phyloP scores from a whole-genome alignment of 352 stramenopile species.

The Globisporangium radiosum region DNA sequence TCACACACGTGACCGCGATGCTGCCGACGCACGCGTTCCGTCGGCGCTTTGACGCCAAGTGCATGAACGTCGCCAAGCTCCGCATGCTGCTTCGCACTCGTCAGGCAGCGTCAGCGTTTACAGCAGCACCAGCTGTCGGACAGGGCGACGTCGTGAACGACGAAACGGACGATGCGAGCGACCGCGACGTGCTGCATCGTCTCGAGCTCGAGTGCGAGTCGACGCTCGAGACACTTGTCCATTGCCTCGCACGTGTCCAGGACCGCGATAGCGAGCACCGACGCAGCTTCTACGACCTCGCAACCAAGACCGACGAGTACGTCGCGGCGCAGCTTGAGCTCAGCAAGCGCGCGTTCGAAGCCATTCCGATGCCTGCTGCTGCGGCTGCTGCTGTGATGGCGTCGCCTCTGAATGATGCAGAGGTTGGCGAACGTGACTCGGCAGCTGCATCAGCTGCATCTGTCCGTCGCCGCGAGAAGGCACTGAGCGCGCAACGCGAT shows the following conservation, averaged over 20 bases:
- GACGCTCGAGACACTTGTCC: conserved; percentile 46
- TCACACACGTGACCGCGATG: conserved; percentile 47
- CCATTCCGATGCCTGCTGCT: conserved; percentile 25
- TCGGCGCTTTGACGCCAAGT: conserved; percentile 42
- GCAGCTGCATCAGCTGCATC: not conserved
- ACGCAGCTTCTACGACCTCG: conserved; percentile 45
- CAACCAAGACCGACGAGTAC: conserved; percentile 36
- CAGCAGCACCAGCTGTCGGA: not conserved
- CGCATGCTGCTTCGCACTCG: conserved; percentile 30
- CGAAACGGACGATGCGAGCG: not conserved
- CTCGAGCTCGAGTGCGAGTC: conserved; percentile 60
- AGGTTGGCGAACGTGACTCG: not conserved
- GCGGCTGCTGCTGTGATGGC: not conserved
- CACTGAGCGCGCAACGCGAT: conserved; percentile 1
- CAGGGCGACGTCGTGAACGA: no score
- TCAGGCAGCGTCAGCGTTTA: not conserved
- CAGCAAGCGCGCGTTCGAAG: conserved; percentile 28
- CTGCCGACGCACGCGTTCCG: conserved; percentile 43
- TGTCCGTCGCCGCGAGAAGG: not conserved
- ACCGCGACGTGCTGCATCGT: conserved; percentile 22
- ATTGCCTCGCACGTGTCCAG: conserved; percentile 53
- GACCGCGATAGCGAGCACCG: conserved; percentile 57
- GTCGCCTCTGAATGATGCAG: no score
- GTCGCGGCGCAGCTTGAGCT: conserved; percentile 28
- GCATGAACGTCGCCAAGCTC: conserved; percentile 40